Conservation (phyloP, 2,329 filamentous ascomycete species). For the Clarireedia monteithiana region DNA sequence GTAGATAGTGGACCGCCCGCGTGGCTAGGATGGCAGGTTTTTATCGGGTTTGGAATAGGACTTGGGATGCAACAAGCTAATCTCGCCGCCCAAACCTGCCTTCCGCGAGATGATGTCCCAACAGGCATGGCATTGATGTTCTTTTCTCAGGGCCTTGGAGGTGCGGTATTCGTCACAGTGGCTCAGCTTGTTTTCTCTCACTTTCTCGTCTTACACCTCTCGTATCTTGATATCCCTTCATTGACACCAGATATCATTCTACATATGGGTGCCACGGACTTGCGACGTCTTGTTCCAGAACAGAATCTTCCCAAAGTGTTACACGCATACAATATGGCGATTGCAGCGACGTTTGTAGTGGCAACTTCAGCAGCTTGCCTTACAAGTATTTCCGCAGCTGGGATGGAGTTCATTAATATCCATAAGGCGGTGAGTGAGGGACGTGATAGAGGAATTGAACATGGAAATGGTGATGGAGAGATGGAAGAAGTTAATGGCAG, state of each 20-base stretch:
- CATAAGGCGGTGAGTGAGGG: constrained; percentile 35
- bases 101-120: constrained; percentile 23
- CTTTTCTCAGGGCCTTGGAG: constrained; percentile 32
- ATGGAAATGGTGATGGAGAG: background rate
- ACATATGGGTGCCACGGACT: constrained; percentile 41
- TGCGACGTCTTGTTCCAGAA: constrained; percentile 33
- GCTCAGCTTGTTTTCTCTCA: constrained; percentile 23
- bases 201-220: constrained; percentile 22
- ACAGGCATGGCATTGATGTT: constrained; percentile 29
- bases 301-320: constrained; percentile 39
- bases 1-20: constrained; percentile 26
- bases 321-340: constrained; percentile 45
- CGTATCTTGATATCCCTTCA: background rate
- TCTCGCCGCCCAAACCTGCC: constrained; percentile 24
- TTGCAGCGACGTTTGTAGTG: constrained; percentile 47
- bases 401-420: constrained; percentile 50
- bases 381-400: constrained; percentile 36
- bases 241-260: constrained; percentile 13
- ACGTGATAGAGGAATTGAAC: background rate
- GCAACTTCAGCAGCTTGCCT: constrained; percentile 43
- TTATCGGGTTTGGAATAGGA: constrained; percentile 26
- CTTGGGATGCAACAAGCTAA: constrained; percentile 26
- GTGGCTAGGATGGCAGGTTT: constrained; percentile 30
- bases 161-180: constrained; percentile 30
- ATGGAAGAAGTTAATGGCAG: background rate